phyloP scores from a whole-genome alignment of 148 eudicot species.

The Rhododendron simsii region DNA sequence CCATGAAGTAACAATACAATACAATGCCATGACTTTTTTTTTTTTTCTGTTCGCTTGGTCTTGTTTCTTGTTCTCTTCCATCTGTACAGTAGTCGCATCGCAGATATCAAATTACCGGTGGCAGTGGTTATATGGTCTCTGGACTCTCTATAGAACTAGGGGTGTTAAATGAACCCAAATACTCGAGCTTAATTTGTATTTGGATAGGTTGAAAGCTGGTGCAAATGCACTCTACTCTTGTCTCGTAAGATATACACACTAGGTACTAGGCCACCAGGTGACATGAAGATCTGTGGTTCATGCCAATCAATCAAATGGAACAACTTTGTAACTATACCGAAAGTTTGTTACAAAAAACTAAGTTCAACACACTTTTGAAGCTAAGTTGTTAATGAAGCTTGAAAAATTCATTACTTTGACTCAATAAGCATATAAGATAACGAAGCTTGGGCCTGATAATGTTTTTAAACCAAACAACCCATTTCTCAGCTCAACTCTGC shows the following conservation, averaged over 20 bases:
- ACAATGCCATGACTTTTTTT: background rate
- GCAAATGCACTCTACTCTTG: background rate
- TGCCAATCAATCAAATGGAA: background rate
- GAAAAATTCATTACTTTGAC: background rate
- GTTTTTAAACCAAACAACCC: background rate
- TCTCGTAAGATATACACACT: background rate
- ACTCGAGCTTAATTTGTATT: background rate
- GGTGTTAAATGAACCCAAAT: background rate
- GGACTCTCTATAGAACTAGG: background rate
- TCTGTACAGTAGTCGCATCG: background rate
- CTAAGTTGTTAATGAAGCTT: background rate
- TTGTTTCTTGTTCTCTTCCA: background rate
- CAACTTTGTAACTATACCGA: background rate
- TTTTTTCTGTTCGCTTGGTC: background rate
- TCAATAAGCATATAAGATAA: background rate
- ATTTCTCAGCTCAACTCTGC: background rate
- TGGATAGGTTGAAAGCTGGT: background rate
- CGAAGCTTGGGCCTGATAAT: background rate
- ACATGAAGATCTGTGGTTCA: background rate
- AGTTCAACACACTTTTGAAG: background rate
- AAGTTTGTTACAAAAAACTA: background rate
- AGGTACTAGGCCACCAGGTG: background rate
- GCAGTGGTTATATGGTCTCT: background rate
- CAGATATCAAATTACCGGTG: background rate
- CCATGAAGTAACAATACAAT: background rate